Evolutionary conservation across 345 rosid species (phyloP).

Genomic region (Salix brachista): DNA sequence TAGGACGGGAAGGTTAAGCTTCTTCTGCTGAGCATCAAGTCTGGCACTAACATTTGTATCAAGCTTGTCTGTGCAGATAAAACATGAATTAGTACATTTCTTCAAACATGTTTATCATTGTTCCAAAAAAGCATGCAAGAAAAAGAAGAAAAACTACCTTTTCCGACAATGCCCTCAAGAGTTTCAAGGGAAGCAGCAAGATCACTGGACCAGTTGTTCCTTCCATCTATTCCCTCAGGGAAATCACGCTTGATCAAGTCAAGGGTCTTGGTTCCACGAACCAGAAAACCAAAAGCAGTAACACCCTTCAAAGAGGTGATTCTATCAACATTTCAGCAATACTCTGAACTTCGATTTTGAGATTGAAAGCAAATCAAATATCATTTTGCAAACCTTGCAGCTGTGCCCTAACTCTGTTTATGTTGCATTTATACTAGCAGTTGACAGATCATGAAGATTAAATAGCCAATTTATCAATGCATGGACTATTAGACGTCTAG

Average conservation of each 20-base stretch:
- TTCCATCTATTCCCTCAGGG: constrained; percentile 90
- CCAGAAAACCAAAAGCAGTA: constrained; percentile 70
- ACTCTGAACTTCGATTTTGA: background rate
- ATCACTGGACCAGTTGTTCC: constrained; percentile 98
- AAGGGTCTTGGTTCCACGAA: constrained; percentile 79
- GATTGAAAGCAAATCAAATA: background rate
- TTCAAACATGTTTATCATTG: background rate
- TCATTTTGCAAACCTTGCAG: background rate
- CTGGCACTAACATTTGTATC: constrained; percentile 87
- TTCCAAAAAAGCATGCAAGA: constrained; percentile 5
- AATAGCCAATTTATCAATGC: background rate
- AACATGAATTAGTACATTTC: background rate
- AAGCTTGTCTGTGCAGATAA: constrained; percentile 58
- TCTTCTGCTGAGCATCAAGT: constrained; percentile 91
- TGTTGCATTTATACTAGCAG: background rate
- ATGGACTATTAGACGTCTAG: no score
- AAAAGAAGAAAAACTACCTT: constrained; percentile 43
- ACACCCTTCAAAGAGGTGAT: constrained; percentile 75
- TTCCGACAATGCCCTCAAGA: constrained; percentile 79
- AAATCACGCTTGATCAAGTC: constrained; percentile 74
- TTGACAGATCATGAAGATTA: background rate
- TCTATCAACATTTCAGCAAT: background rate
- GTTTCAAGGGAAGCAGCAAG: constrained; percentile 68
- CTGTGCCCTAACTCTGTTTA: background rate
- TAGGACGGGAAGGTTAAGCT: constrained; percentile 90